These are phyloP conservation scores for Cardiospermum halicacabum DNA, from an alignment of 345 rosid genomes.

Conservation along the genomic window DNA sequence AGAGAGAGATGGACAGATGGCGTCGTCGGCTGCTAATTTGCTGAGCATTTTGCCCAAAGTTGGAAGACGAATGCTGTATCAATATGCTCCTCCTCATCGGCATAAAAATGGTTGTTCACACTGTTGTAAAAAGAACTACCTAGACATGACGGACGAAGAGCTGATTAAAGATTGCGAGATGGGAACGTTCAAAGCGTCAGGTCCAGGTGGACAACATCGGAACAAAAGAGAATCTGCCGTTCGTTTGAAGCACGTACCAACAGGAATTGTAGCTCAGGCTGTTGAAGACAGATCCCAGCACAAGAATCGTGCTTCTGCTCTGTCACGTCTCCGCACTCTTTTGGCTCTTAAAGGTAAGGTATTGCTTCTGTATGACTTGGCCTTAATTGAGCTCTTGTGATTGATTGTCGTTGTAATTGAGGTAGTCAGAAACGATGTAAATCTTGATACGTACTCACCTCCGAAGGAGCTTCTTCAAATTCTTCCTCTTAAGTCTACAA, in stretches of 20 bases:
- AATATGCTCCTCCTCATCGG: neutral
- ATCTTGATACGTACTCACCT: constrained; percentile 57
- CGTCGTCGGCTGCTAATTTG: constrained; percentile 9
- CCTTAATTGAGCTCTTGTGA: neutral
- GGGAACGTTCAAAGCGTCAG: constrained; percentile 67
- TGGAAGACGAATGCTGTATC: neutral
- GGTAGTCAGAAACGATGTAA: constrained; percentile 65
- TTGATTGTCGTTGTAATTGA: neutral
- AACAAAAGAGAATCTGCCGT: constrained; percentile 96
- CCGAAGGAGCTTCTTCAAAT: constrained; percentile 84
- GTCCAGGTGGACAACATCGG: constrained; percentile 97
- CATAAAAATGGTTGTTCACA: neutral
- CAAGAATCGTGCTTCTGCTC: constrained; percentile 81
- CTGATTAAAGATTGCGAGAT: constrained; percentile 75
- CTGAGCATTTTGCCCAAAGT: neutral
- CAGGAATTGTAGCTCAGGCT: constrained; percentile 80
- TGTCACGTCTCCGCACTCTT: constrained; percentile 68
- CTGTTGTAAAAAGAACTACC: constrained; percentile 25
- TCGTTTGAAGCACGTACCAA: constrained; percentile 78
- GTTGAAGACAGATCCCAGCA: constrained; percentile 94
- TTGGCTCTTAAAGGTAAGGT: constrained; percentile 83
- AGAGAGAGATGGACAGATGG: neutral
- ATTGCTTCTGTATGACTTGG: too few species aligned
- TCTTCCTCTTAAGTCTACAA: constrained; percentile 70
- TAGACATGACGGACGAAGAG: constrained; percentile 61